A percentile compares a stretch with the other conserved stretches of the same genome.
Conservation (phyloP, 257 asterid genomes). For the Cordia subcordata region DNA sequence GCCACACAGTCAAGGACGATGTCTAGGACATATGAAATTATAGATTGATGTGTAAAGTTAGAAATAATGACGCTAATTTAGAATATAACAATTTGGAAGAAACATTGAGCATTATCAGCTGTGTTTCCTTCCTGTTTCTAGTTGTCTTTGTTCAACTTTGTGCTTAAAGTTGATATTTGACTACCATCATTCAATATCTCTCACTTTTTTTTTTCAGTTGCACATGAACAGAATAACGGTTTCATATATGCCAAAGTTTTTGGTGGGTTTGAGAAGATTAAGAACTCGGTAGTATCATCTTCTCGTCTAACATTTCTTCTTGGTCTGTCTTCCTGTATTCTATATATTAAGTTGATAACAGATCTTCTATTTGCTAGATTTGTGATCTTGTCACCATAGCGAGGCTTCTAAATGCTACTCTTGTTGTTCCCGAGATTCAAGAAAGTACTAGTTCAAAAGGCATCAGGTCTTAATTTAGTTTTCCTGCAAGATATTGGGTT, state of each 20-base stretch:
- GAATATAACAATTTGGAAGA: too few relatives aligned
- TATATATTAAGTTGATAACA: conserved; percentile 25
- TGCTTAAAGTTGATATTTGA: neutral
- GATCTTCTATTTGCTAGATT: conserved; percentile 43
- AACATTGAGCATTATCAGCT: too few relatives aligned
- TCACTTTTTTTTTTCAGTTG: conserved; percentile 55
- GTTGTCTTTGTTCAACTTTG: conserved; percentile 3
- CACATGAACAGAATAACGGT: conserved; percentile 58
- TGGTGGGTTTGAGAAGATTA: conserved; percentile 96
- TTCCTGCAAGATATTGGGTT: conserved; percentile 3
- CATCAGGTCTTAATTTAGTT: conserved; percentile 63
- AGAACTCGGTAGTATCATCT: conserved; percentile 63
- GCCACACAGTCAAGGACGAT: too few relatives aligned
- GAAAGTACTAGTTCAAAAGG: conserved; percentile 73
- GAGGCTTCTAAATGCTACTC: conserved; percentile 86
- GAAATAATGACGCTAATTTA: too few relatives aligned
- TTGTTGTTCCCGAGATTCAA: conserved; percentile 82
- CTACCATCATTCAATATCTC: conserved; percentile 9
- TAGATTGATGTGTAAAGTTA: neutral
- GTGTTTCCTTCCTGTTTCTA: too few relatives aligned
- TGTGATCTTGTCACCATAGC: conserved; percentile 76
- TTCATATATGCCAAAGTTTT: conserved; percentile 86
- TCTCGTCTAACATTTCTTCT: conserved; percentile 3
- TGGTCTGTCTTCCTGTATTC: conserved; percentile 10
- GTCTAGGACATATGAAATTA: neutral